Evolutionary conservation across 78 protist genomes (phyloP).

Genomic region (Guillardia theta): DNA sequence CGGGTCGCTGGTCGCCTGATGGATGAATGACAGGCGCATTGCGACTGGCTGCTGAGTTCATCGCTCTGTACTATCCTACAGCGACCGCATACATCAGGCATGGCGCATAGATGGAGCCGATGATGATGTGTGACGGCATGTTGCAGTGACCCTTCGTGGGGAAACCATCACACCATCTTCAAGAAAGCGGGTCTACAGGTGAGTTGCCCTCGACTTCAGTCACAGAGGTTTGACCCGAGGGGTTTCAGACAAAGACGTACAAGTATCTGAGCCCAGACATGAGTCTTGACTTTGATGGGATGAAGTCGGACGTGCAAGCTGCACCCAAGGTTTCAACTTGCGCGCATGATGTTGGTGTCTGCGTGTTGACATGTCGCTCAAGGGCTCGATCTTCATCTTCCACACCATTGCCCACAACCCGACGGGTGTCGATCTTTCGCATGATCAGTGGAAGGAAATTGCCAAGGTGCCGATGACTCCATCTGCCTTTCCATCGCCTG

Average conservation of each 20-base stretch:
- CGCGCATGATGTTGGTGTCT: not conserved
- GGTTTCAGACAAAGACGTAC: not conserved
- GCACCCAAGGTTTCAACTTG: not conserved
- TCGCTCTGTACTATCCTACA: not conserved
- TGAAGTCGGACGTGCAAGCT: conserved; percentile 56
- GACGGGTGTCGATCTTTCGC: conserved; percentile 97
- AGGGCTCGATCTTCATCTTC: conserved; percentile 70
- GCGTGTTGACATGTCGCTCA: not conserved
- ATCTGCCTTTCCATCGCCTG: not conserved
- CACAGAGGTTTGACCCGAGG: not conserved
- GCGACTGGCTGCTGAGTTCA: conserved; percentile 76
- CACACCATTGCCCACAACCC: conserved; percentile 99
- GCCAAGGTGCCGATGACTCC: not conserved
- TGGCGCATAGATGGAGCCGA: no score
- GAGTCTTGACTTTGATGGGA: conserved; percentile 81
- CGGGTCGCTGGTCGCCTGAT: no score
- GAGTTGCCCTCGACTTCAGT: no score
- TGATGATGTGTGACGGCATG: no score
- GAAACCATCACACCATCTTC: conserved; percentile 6
- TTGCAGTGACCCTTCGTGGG: conserved; percentile 41
- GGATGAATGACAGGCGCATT: no score
- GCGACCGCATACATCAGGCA: conserved; percentile 3
- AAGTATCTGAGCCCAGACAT: conserved; percentile 37
- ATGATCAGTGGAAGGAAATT: conserved; percentile 90
- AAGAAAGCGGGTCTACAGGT: not conserved